Conservation (phyloP, 345 rosid genomes). For the Jatropha curcas region DNA sequence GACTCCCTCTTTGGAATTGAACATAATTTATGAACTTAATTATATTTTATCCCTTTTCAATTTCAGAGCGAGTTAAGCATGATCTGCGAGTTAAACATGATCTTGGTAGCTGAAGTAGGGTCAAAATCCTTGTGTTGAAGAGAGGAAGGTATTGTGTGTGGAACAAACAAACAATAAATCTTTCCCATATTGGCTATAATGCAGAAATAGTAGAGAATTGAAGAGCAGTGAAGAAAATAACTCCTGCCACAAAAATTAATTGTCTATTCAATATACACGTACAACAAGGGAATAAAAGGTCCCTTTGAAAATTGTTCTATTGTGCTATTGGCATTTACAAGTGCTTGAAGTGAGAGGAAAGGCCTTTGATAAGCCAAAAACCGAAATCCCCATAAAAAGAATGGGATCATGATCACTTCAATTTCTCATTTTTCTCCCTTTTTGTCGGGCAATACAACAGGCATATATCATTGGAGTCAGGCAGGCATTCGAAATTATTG, state of each 20-base stretch:
- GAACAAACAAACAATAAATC: no score
- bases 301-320: not conserved
- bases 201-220: not conserved
- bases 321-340: constrained; percentile 32
- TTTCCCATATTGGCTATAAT: no score
- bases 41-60: no score
- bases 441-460: not conserved
- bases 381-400: constrained; percentile 38
- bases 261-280: not conserved
- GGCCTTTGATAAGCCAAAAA: constrained; percentile 11
- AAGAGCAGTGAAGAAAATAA: not conserved
- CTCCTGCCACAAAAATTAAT: not conserved
- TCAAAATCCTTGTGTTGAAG: no score
- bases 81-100: no score
- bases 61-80: no score
- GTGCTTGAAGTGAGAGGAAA: constrained; percentile 4
- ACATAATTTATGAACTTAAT: no score
- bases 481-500: constrained; percentile 6
- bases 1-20: no score
- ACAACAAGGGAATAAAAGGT: not conserved
- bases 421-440: no score
- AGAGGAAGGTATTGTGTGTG: no score
- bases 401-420: constrained; percentile 27
- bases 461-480: not conserved
- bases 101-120: no score